A percentile compares a stretch with the other conserved stretches of the same genome.
phyloP scores from a whole-genome alignment of 1,284 basidiomycete genomes.

The Boletus smithii region DNA sequence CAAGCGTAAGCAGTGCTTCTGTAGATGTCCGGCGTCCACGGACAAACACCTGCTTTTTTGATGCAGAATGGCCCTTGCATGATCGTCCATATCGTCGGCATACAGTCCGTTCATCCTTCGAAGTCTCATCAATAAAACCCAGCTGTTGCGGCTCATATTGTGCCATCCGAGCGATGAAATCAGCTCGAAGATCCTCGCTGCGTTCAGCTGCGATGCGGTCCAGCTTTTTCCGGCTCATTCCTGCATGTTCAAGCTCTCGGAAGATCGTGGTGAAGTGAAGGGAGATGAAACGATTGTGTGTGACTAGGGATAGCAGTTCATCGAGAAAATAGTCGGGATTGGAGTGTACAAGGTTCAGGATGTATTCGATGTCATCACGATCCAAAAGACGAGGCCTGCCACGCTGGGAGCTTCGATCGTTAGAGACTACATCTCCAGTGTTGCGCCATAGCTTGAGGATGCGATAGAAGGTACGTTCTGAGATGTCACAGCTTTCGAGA shows the following conservation, averaged over 20 bases:
- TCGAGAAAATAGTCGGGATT: not conserved
- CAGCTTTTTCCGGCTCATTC: not conserved
- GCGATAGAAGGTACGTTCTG: not conserved
- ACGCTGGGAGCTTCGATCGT: not conserved
- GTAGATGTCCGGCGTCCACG: not conserved
- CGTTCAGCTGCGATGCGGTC: not conserved
- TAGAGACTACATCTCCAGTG: not conserved
- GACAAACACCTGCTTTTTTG: not conserved
- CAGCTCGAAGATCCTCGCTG: not conserved
- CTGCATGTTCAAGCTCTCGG: conserved; percentile 25
- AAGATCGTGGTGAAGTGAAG: conserved; percentile 25
- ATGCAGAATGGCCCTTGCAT: not conserved
- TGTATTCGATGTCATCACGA: not conserved
- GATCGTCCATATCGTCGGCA: not conserved
- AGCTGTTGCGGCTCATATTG: too few relatives aligned
- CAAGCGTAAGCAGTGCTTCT: not conserved
- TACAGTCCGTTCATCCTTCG: not conserved
- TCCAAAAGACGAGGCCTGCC: not conserved
- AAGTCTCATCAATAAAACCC: not conserved
- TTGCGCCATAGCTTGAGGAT: not conserved
- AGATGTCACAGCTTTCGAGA: not conserved
- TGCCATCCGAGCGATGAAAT: not conserved
- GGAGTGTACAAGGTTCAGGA: not conserved
- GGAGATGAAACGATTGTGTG: conserved; percentile 12
- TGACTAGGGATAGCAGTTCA: not conserved